Conservation (phyloP, 139 green algal species). For the Picochlorum sp. region DNA sequence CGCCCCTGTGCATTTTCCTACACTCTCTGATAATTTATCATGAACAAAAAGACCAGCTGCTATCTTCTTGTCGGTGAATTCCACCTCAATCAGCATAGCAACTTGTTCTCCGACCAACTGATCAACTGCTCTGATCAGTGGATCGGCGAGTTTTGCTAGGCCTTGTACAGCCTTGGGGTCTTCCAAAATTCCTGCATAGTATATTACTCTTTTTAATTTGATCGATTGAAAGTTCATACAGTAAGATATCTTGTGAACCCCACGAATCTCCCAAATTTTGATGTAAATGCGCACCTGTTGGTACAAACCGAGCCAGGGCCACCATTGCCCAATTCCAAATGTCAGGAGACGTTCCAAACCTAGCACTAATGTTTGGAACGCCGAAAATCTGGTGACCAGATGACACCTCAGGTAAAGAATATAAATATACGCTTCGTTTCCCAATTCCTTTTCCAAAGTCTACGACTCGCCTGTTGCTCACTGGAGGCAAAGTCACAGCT, state of each 20-base stretch:
- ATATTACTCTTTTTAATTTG: not conserved
- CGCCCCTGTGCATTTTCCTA: conserved; percentile 52
- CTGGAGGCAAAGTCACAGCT: conserved; percentile 34
- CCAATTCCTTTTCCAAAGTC: conserved; percentile 84
- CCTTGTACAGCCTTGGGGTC: conserved; percentile 26
- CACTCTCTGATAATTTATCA: conserved; percentile 48
- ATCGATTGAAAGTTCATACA: conserved; percentile 2
- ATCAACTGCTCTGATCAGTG: conserved; percentile 65
- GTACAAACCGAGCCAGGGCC: conserved; percentile 56
- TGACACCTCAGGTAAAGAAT: conserved; percentile 76
- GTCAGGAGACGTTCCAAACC: conserved; percentile 82
- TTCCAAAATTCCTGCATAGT: conserved; percentile 28
- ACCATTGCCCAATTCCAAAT: conserved; percentile 92
- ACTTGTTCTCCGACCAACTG: conserved; percentile 71
- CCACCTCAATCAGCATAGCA: conserved; percentile 80
- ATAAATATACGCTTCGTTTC: conserved; percentile 52
- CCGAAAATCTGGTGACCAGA: conserved; percentile 45
- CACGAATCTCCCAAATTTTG: not conserved
- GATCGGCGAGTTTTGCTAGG: conserved; percentile 48
- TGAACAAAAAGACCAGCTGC: conserved; percentile 74
- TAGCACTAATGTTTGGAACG: conserved; percentile 72
- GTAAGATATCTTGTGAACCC: too few species aligned
- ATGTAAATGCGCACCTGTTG: conserved; percentile 25
- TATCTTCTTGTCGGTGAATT: conserved; percentile 67
- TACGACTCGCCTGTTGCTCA: conserved; percentile 62